Conservation (phyloP, 2,329 filamentous ascomycete genomes). For the Pseudocercospora crystallina region DNA sequence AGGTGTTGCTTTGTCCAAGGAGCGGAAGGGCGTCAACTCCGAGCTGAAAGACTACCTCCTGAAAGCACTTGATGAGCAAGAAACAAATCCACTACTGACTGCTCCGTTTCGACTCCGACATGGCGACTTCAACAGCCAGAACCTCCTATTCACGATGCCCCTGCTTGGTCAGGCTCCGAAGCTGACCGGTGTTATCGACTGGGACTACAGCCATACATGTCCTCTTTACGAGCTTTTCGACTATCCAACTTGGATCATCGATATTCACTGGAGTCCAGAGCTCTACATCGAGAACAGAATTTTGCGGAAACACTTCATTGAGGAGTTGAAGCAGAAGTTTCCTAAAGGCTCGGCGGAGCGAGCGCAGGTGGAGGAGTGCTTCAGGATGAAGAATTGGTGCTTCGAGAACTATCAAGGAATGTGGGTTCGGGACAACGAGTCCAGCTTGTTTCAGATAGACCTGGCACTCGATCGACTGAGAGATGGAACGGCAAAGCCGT, state of each 20-base stretch:
- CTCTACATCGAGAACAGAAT: conserved; percentile 9
- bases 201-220: conserved; percentile 14
- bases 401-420: no score
- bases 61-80: no score
- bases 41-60: no score
- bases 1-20: no score
- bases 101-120: conserved; percentile 17
- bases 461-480: no score
- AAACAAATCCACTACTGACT: not conserved
- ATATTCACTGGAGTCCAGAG: not conserved
- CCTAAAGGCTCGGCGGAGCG: conserved; percentile 3
- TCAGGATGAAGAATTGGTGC: no score
- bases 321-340: not conserved
- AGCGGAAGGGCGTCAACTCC: not conserved
- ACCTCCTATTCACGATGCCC: conserved; percentile 3
- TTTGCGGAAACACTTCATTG: conserved; percentile 17
- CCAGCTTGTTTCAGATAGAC: no score
- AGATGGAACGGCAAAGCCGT: no score
- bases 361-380: no score
- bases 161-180: not conserved
- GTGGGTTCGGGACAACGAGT: no score
- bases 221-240: conserved; percentile 18
- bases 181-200: conserved; percentile 21
- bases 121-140: conserved; percentile 17
- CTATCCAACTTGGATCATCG: conserved; percentile 17